These are phyloP conservation scores for Geranium brycei DNA, from an alignment of 345 rosid species.

Conservation along the genomic window DNA sequence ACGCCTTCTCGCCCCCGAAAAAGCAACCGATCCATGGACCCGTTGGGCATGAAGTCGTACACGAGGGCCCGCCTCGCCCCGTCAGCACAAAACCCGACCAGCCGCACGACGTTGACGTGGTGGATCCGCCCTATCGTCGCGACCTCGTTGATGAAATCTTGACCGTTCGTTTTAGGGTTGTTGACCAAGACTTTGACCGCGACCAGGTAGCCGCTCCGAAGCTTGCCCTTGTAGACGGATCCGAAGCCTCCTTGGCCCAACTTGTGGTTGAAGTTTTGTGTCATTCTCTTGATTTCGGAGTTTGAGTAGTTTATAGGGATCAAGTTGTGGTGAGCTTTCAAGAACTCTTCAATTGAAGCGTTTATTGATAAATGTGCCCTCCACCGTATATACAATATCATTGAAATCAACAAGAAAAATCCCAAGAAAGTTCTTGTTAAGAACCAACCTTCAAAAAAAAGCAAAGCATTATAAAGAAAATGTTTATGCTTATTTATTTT, in stretches of 20 bases:
- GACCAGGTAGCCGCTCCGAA: not conserved
- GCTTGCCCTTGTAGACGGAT: conserved; percentile 5
- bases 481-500: too few relatives aligned
- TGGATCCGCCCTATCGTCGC: conserved; percentile 19
- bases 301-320: conserved; percentile 12
- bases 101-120: conserved; percentile 18
- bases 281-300: conserved; percentile 3
- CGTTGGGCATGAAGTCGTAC: conserved; percentile 17
- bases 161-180: not conserved
- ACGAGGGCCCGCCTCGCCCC: conserved; percentile 14
- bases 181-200: conserved; percentile 2
- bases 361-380: conserved; percentile 8
- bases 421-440: not conserved
- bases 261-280: not conserved
- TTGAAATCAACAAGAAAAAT: not conserved
- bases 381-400: conserved; percentile 1
- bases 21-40: conserved; percentile 19
- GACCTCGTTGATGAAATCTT: conserved; percentile 6
- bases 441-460: not conserved
- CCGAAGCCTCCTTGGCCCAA: conserved; percentile 6
- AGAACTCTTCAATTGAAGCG: conserved; percentile 7
- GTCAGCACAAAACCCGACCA: conserved; percentile 15
- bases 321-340: conserved; percentile 3
- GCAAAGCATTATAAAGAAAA: too few relatives aligned
- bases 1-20: not conserved